phyloP scores from a whole-genome alignment of 805 yeast species.

The Saccharomycopsis fodiens region DNA sequence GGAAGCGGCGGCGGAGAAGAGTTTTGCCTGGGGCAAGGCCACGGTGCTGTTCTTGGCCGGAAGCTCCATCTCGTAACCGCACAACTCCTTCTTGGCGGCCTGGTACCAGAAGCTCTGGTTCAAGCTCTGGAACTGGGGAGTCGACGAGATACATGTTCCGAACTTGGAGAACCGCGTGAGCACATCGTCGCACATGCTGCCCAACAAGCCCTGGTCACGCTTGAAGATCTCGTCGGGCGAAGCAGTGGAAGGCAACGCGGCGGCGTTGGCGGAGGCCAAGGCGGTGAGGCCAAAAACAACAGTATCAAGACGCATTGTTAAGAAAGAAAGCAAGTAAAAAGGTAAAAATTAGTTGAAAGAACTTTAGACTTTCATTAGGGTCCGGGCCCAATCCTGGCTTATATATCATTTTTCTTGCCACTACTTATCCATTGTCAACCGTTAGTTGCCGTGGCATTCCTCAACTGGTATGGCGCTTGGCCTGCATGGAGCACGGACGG shows the following conservation, averaged over 20 bases:
- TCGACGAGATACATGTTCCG: constrained; percentile 17
- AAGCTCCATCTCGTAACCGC: constrained; percentile 17
- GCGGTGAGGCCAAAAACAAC: not conserved
- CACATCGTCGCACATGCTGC: constrained; percentile 14
- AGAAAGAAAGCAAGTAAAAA: not conserved
- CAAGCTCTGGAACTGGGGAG: constrained; percentile 13
- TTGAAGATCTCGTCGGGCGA: not conserved
- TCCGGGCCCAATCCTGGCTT: too few species aligned
- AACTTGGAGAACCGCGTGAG: constrained; percentile 15
- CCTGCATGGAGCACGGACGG: too few species aligned
- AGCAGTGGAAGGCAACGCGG: constrained; percentile 10
- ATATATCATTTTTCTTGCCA: too few species aligned
- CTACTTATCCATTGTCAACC: too few species aligned
- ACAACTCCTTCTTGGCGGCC: constrained; percentile 18
- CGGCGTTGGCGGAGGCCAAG: constrained; percentile 5
- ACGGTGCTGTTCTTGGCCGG: constrained; percentile 1
- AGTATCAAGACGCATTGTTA: constrained; percentile 9
- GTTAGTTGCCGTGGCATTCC: too few species aligned
- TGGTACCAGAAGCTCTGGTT: constrained; percentile 20
- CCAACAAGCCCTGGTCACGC: constrained; percentile 5
- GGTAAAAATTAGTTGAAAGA: not conserved
- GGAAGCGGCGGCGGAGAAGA: not conserved
- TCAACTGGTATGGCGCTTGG: too few species aligned
- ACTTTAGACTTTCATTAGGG: too few species aligned
- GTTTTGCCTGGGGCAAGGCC: not conserved